Evolutionary conservation across 2,329 filamentous ascomycete species (phyloP), one percentile per base, ranked within the genome.

Genomic region (Scedosporium aurantiacum): DNA sequence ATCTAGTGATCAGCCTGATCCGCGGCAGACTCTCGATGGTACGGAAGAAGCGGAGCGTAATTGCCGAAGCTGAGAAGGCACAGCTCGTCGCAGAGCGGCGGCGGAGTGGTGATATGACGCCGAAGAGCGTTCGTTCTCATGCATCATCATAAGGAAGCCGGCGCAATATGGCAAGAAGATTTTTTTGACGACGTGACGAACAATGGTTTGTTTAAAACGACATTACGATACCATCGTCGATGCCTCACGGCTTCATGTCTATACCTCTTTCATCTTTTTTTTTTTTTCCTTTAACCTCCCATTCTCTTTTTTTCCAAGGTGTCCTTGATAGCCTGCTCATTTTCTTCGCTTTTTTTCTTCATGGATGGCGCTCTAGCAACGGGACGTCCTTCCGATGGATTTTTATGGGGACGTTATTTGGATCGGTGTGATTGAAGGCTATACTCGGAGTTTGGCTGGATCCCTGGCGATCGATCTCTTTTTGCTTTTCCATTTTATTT

Each of bases 1-100:
- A 12, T 12, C 3, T 54, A 85, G 84, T 87, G 78, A 83, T 86
- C 63, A 74, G 78, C 61, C 86, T 87, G 83, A 82, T 86, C 64
- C 79, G 75, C 25, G 72, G 73, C n/a, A 79, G 84, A 62, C 76
- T 87, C 3, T 68, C 73, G 21, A 76, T 77, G 21, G 80, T 87
- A 57, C 80, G 79, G 61, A 84, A 83, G 72, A 86, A 86, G 74
- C 78, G 82, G 68, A 79, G 78, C 55, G 78, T 83, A 69, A 86
- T 87, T 69, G 81, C 79, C 16, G 82, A 82, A 62, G 81, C 81
- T 58, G 81, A 79, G 40, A 80, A 79, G 67, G 72, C 72, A 55
- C 76, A 77, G 62, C 73, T 78, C 63, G 72, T 71, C 52, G 67
- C 75, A 54, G 67, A 71, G 28, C 76, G 78, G 56, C 77, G 79